Conservation (phyloP, 192 early-diverging fungal genomes). For the Entomortierella chlamydospora region DNA sequence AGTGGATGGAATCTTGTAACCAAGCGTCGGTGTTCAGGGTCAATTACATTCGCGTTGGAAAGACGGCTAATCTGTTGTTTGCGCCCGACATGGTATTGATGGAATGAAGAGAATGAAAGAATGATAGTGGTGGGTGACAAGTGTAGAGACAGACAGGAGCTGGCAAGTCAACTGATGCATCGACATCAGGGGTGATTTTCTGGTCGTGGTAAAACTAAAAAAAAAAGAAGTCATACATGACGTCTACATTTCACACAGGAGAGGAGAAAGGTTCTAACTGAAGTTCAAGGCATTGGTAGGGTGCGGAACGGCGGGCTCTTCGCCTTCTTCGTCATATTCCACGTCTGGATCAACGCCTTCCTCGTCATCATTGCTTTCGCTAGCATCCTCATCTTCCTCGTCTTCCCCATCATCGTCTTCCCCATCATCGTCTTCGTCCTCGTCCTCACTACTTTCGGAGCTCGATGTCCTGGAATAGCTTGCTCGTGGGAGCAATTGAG, state of each 20-base stretch:
- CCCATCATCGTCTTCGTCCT: constrained; percentile 3
- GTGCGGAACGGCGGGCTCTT: constrained; percentile 20
- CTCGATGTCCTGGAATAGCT: not conserved
- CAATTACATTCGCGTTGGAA: constrained; percentile 94
- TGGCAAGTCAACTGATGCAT: constrained; percentile 4
- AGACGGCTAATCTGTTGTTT: constrained; percentile 83
- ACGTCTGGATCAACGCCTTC: not conserved
- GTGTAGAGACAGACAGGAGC: not conserved
- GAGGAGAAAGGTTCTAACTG: not conserved
- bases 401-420: not conserved
- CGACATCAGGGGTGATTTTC: not conserved
- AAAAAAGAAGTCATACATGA: not conserved
- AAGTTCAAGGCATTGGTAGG: constrained; percentile 29
- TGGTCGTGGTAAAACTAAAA: not conserved
- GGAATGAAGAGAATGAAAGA: constrained; percentile 2
- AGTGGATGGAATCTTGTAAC: no score
- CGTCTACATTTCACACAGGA: not conserved
- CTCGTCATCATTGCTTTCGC: constrained; percentile 10
- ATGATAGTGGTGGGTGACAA: not conserved
- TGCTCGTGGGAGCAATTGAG: not conserved
- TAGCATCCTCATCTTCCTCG: constrained; percentile 16
- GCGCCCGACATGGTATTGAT: constrained; percentile 70
- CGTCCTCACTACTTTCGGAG: not conserved
- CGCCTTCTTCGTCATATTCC: constrained; percentile 27
- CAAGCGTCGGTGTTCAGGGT: no score